Base-by-base conservation (phyloP, 352 stramenopile genomes). In the Pythium folliculosum region DNA sequence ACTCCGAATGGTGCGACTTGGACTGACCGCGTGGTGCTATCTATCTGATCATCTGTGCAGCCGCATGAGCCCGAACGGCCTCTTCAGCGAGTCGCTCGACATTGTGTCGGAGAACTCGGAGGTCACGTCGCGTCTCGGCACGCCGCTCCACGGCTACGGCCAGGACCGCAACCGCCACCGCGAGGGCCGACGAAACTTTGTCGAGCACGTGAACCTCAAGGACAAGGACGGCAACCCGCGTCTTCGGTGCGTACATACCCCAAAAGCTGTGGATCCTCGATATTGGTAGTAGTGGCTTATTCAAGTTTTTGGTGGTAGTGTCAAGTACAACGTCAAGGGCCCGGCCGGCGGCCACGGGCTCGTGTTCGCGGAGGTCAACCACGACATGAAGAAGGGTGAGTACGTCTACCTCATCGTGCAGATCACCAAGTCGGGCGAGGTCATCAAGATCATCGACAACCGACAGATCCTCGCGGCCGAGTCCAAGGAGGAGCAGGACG, bases 381-480 rank as follows among this genome's bases (percentile, higher is more conserved):
- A 90, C 55, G 78, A 89, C 67, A 98, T 98, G 92, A 91, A 95
- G 59, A 95, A 90, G 66, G 92, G 92, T 54, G 95, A 98, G 75
- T 98, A 96, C 70, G 95, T 98, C 60, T 98, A 98, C 77, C 70
- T 98, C 58, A 91, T 98, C 72, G 89, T 98, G 44, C 94, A 98
- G 76, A 87, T 98, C 73, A 98, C 94, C 77, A 88, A 92, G 67
- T 96, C 92, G 51, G 85, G 82, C 47, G 80, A 89, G 58, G 77
- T 98, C 19, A 84, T 98, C 70, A 98, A 93, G 65, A 79, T 98
- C 65, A 71, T 94, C 62, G 95, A 98, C 81, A 98, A 98, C 76
- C 84, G 95, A 80, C 84, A 91, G 73, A 89, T 94, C 63, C 79
- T 94, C 27, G 67, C 76, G 35, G 86, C 86, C 27, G 86, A 88